Evolutionary conservation across 371 early-diverging fungal species (phyloP).

Genomic region (Mortierella sp.): DNA sequence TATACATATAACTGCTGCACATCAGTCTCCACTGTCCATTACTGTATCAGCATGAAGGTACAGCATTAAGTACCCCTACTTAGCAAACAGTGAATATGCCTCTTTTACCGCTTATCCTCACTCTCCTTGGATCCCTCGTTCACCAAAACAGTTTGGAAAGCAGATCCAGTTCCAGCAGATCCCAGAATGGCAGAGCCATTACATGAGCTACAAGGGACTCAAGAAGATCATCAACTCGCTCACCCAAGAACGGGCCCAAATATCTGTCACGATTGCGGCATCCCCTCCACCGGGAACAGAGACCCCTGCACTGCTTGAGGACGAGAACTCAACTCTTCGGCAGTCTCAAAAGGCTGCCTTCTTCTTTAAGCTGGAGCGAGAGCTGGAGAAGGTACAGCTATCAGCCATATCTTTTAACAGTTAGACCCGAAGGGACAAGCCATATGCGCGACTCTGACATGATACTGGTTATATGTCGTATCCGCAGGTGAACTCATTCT

Average conservation of each 20-base stretch:
- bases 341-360: slow-evolving; percentile 86
- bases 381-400: slow-evolving; percentile 79
- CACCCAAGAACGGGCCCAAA: slow-evolving; percentile 53
- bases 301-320: slow-evolving; percentile 53
- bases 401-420: background rate
- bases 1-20: too few species aligned
- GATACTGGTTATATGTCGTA: too few species aligned
- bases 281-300: slow-evolving; percentile 56
- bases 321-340: slow-evolving; percentile 63
- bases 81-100: background rate
- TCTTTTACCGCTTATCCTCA: background rate
- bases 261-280: slow-evolving; percentile 57
- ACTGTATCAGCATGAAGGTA: too few species aligned
- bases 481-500: slow-evolving; percentile 85
- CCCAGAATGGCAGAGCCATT: slow-evolving; percentile 93
- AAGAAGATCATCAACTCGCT: slow-evolving; percentile 94
- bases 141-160: slow-evolving; percentile 87
- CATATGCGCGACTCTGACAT: too few species aligned
- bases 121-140: background rate
- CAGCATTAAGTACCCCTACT: too few species aligned
- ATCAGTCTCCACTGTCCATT: too few species aligned
- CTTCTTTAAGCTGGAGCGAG: slow-evolving; percentile 85
- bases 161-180: slow-evolving; percentile 92
- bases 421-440: too few species aligned
- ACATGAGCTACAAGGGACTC: slow-evolving; percentile 93